phyloP scores from a whole-genome alignment of 768 basidiomycete species.

The Leccinum barrowsii region DNA sequence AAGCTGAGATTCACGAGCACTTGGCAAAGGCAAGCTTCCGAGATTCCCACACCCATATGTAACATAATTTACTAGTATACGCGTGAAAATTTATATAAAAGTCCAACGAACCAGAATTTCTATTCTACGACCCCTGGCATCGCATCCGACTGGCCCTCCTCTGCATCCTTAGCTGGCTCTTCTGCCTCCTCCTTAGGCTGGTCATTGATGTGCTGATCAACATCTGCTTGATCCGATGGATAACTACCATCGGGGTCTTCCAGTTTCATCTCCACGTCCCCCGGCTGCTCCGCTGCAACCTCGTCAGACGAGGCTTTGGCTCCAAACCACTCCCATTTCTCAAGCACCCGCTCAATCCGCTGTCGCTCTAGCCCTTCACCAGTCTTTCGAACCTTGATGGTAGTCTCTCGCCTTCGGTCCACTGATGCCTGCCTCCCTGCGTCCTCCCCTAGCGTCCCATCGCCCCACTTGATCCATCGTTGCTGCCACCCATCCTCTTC shows the following conservation, averaged over 20 bases:
- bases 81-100: neutral
- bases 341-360: conserved; percentile 61
- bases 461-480: conserved; percentile 39
- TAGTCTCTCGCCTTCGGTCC: conserved; percentile 43
- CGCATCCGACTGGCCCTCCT: conserved; percentile 4
- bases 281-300: conserved; percentile 1
- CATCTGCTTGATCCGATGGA: conserved; percentile 3
- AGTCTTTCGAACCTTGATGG: conserved; percentile 57
- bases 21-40: neutral
- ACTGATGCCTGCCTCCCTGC: conserved; percentile 37
- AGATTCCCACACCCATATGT: conserved; percentile 12
- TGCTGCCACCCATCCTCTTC: conserved; percentile 43
- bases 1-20: neutral
- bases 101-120: neutral
- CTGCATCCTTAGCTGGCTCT: neutral
- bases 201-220: conserved; percentile 1
- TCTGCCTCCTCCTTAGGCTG: conserved; percentile 7
- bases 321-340: conserved; percentile 61
- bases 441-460: conserved; percentile 27
- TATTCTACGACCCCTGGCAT: conserved; percentile 19
- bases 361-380: conserved; percentile 63
- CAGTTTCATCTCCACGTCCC: conserved; percentile 32
- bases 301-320: neutral
- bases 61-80: neutral
- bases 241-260: conserved; percentile 11